Percentiles rank a stretch among this genome's conserved stretches.
These are phyloP conservation scores for Leishmania lainsoni DNA, from an alignment of 208 protist genomes.

Conservation along the genomic window DNA sequence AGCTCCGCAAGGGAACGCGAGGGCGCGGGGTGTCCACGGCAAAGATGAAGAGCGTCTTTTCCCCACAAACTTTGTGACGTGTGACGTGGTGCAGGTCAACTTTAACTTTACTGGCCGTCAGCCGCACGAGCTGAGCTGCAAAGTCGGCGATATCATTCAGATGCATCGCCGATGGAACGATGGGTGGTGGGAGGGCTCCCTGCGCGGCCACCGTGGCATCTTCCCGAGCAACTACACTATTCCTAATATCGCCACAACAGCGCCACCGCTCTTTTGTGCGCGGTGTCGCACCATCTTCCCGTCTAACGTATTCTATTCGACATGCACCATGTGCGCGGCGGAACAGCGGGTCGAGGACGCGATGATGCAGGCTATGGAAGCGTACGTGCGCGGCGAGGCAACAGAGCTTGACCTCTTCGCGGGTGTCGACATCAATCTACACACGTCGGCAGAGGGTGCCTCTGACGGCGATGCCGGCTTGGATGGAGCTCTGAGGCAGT, in stretches of 20 bases:
- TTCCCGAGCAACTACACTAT: slow-evolving; percentile 90
- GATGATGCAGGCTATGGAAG: slow-evolving; percentile 53
- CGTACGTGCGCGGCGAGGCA: slow-evolving; percentile 34
- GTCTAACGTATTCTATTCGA: slow-evolving; percentile 18
- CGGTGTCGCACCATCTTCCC: slow-evolving; percentile 50
- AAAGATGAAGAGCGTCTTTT: slow-evolving; percentile 41
- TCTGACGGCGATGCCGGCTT: not conserved
- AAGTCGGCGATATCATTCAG: slow-evolving; percentile 61
- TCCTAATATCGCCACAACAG: slow-evolving; percentile 59
- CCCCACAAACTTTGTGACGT: slow-evolving; percentile 76
- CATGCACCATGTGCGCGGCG: slow-evolving; percentile 43
- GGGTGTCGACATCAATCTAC: slow-evolving; percentile 21
- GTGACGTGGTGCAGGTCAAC: slow-evolving; percentile 61
- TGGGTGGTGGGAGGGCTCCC: slow-evolving; percentile 87
- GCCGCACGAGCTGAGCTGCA: slow-evolving; percentile 49
- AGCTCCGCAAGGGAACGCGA: not conserved
- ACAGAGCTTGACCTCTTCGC: slow-evolving; percentile 31
- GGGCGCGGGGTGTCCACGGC: not conserved
- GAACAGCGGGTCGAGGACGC: slow-evolving; percentile 41
- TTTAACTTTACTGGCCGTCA: slow-evolving; percentile 56
- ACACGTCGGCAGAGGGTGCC: not conserved
- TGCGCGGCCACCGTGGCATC: slow-evolving; percentile 64
- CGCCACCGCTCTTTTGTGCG: slow-evolving; percentile 68
- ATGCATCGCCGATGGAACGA: slow-evolving; percentile 88
- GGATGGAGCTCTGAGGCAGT: not conserved